Conservation (phyloP, 352 stramenopile species). For the Saprolegnia diclina region DNA sequence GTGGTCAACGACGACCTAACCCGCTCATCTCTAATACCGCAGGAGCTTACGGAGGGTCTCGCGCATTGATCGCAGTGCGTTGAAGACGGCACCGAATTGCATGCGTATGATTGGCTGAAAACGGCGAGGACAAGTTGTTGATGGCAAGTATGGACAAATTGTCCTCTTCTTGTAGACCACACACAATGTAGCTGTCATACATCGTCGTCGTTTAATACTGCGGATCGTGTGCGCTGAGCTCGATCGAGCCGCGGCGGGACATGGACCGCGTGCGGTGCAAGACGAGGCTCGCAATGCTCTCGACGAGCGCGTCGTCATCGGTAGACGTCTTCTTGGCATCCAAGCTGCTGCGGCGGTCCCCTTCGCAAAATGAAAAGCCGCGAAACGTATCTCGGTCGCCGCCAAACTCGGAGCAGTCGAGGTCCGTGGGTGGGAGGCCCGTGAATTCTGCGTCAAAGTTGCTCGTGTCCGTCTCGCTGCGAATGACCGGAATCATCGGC, state of each 20-base stretch:
- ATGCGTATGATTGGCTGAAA: too few relatives aligned
- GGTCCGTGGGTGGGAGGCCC: conserved; percentile 51
- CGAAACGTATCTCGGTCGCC: conserved; percentile 60
- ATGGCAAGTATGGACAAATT: too few relatives aligned
- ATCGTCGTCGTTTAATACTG: neutral
- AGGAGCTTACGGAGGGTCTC: too few relatives aligned
- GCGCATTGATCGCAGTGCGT: too few relatives aligned
- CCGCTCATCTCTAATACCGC: too few relatives aligned
- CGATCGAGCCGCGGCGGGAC: conserved; percentile 23
- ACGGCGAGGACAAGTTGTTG: too few relatives aligned
- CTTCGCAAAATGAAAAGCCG: conserved; percentile 68
- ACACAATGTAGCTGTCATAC: too few relatives aligned
- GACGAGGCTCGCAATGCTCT: conserved; percentile 20
- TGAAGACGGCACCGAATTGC: too few relatives aligned
- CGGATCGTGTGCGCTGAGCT: neutral
- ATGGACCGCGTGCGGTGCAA: conserved; percentile 24
- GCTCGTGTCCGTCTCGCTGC: conserved; percentile 85
- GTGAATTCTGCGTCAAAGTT: conserved; percentile 95
- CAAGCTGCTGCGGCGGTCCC: conserved; percentile 29
- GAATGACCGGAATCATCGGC: conserved; percentile 84
- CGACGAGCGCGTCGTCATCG: neutral
- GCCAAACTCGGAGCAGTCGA: conserved; percentile 48
- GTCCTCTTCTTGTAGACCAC: too few relatives aligned
- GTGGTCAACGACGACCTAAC: too few relatives aligned
- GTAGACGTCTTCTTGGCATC: neutral